Evolutionary conservation across 495 filamentous ascomycete genomes (phyloP), one percentile per base, ranked within the genome.

Genomic region (Daldinia bambusicola): DNA sequence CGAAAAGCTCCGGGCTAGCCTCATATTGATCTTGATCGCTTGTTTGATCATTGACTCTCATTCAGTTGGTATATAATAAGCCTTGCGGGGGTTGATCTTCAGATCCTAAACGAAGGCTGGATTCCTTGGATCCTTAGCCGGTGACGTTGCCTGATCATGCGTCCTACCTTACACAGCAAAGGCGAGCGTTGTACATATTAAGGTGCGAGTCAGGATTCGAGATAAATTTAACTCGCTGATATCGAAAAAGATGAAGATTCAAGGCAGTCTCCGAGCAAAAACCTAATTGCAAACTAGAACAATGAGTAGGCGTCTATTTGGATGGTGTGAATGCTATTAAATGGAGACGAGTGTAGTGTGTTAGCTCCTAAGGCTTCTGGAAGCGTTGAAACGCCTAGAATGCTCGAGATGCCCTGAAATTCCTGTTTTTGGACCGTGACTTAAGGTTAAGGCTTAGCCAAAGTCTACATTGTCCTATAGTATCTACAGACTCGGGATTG

Each of bases 161-260:
- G 51, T 58, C n/a, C 20, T 43, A 34, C n/a, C n/a, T n/a, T 41
- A 40, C 26, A 26, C 3, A 26, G 26, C 26, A 26, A 59, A 12
- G 13, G 26, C 30, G 26, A n/a, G 65, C 16, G 12, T 43, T 63
- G 37, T 50, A 52, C 55, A 10, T 26, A 26, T 3, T 26, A 59
- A 48, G 26, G 26, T 34, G 43, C 66, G 70, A 73, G 66, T 70
- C 66, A 73, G 48, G 48, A 22, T 43, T 31, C 4, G 43, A 6
- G 20, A 48, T 18, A n/a, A 48, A 8, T 48, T 4, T 13, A 51
- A 14, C 20, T 0, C 20, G 14, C 30, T 2, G 1, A 31, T 7
- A 52, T 31, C 8, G 26, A 52, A 4, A 6, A 31, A 22, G 26
- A 32, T 13, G 4, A 52, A 32, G 14, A 14, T 12, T 14, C 12